Conservation (phyloP, 2,329 filamentous ascomycete species). For the Dactylellina cionopaga region DNA sequence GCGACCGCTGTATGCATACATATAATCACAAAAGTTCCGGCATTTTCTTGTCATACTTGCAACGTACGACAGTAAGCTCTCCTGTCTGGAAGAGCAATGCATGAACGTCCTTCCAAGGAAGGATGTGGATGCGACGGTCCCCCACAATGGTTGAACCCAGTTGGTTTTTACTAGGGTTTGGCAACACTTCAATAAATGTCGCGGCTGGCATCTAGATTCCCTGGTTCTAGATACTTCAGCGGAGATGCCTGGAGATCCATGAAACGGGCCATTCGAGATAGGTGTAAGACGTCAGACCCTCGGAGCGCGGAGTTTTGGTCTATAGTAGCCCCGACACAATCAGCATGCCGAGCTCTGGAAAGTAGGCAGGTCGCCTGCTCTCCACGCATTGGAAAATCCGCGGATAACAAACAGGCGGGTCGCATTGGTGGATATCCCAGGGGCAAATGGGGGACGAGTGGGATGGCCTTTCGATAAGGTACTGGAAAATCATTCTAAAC, state of each 20-base stretch:
- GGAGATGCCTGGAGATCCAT: conserved; percentile 1
- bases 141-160: background rate
- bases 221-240: conserved; percentile 1
- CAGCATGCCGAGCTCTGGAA: background rate
- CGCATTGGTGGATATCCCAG: background rate
- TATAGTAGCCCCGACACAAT: no score
- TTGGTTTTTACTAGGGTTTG: no score
- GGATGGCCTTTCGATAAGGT: conserved; percentile 13
- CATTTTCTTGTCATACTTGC: background rate
- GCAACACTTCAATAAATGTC: no score
- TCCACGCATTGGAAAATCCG: background rate
- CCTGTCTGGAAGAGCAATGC: background rate
- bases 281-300: background rate
- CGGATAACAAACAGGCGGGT: conserved; percentile 5
- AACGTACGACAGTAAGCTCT: background rate
- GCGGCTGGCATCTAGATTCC: background rate
- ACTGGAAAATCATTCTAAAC: no score
- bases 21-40: conserved; percentile 7
- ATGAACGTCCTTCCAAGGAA: conserved; percentile 10
- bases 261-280: no score
- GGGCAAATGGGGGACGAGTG: background rate
- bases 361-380: background rate
- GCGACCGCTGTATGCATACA: background rate
- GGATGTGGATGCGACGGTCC: background rate
- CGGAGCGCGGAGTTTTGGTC: no score